Evolutionary conservation across 1,284 basidiomycete species (phyloP).

Genomic region (Apiotrichum siamense): DNA sequence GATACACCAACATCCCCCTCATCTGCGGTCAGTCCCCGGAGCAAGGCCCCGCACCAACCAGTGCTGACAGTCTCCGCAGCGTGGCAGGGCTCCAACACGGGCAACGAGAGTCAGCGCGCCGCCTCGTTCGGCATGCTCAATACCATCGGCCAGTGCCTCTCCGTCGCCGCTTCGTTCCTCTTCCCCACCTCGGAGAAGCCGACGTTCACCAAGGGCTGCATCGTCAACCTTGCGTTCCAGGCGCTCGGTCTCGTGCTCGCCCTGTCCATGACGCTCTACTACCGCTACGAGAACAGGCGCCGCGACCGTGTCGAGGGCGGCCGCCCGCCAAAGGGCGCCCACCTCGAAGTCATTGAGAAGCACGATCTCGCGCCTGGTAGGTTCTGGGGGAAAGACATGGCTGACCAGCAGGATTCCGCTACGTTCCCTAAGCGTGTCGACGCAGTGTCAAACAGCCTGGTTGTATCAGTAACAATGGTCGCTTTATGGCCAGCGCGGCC

Average conservation of each 20-base stretch:
- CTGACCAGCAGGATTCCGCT: slow-evolving; percentile 17
- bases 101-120: slow-evolving; percentile 43
- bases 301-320: slow-evolving; percentile 48
- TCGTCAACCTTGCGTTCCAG: slow-evolving; percentile 49
- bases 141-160: slow-evolving; percentile 49
- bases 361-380: slow-evolving; percentile 17
- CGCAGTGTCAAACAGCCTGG: too few species aligned
- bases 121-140: slow-evolving; percentile 50
- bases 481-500: too few species aligned
- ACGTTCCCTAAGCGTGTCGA: neutral
- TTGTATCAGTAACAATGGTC: too few species aligned
- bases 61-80: neutral
- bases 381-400: too few species aligned
- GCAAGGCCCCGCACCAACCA: neutral
- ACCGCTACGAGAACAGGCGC: slow-evolving; percentile 45
- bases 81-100: slow-evolving; percentile 11
- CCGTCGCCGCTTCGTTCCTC: slow-evolving; percentile 47
- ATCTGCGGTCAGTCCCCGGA: slow-evolving; percentile 22
- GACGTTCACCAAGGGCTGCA: slow-evolving; percentile 44
- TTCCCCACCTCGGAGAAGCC: slow-evolving; percentile 48
- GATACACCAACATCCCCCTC: slow-evolving; percentile 44
- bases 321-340: slow-evolving; percentile 23
- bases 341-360: slow-evolving; percentile 10
- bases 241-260: slow-evolving; percentile 43
- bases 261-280: slow-evolving; percentile 42